phyloP scores from a whole-genome alignment of 768 basidiomycete genomes.

The Pulveroboletus sp. region DNA sequence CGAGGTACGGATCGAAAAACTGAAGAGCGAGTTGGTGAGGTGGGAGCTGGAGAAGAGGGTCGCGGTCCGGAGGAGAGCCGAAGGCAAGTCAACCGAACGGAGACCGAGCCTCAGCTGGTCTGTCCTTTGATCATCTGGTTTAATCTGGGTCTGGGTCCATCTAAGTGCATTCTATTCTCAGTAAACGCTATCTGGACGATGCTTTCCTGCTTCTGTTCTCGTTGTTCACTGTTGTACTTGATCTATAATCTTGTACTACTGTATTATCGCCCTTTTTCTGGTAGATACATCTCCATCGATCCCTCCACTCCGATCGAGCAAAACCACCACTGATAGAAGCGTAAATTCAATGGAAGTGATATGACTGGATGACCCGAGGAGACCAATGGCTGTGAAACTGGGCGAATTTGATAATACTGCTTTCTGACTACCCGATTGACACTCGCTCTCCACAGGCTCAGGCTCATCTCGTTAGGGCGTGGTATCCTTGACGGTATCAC shows the following conservation, averaged over 20 bases:
- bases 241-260: slow-evolving; percentile 1
- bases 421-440: no score
- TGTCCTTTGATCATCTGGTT: slow-evolving; percentile 5
- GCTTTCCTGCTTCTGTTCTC: background rate
- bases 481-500: no score
- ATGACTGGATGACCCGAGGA: no score
- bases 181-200: background rate
- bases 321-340: no score
- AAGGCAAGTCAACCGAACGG: slow-evolving; percentile 19
- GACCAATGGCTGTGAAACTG: no score
- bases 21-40: slow-evolving; percentile 42
- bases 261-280: no score
- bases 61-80: slow-evolving; percentile 16
- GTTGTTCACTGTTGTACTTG: slow-evolving; percentile 4
- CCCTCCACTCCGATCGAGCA: no score
- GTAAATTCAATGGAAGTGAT: no score
- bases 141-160: slow-evolving; percentile 1
- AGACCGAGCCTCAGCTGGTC: slow-evolving; percentile 12
- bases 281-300: no score
- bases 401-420: no score
- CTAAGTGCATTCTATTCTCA: background rate
- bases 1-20: slow-evolving; percentile 37
- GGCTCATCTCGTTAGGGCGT: no score
- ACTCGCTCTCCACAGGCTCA: no score
- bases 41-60: slow-evolving; percentile 41